Evolutionary conservation across 257 asterid species (phyloP), one percentile per base, ranked within the genome.

Genomic region (Nicotiana attenuata): DNA sequence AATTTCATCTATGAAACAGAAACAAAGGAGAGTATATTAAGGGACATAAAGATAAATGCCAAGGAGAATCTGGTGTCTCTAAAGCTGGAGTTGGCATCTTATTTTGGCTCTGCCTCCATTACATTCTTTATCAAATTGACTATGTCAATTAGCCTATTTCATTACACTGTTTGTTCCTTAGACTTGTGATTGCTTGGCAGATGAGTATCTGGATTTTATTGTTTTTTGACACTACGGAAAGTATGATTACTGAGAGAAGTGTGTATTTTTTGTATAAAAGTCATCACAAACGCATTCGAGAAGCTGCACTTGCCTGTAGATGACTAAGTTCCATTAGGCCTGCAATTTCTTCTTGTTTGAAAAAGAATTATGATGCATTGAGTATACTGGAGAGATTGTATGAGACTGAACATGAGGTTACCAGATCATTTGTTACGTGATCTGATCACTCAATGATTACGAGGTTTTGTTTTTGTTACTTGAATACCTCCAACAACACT

Each of bases 31-130:
- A 35, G 76, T 35, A 35, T 35, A 33, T 35, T 35, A 20, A 66
- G 50, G 75, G 26, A 31, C 52, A 66, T 16, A 35, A 10, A n/a
- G 77, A 33, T 35, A 2, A 17, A 38, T n/a, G 19, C 56, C 10
- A 68, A 68, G 31, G 56, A 38, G 10, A 38, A n/a, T 68, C 56
- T 68, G n/a, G n/a, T 10, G 57, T 69, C 11, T 69, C 77, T 69
- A 13, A 38, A n/a, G 77, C 77, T 38, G 57, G 57, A 69, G 77
- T 41, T 41, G 57, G 57, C 77, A 69, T 41, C 77, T 69, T 69
- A 19, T 35, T 5, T 38, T 10, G 10, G 56, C 33, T 20, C 77
- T 38, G 77, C 57, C 55, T n/a, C 33, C 8, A 64, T 64, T 26
- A 38, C 56, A 68, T 68, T n/a, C 77, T 68, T 68, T 38, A 55